Conservation (phyloP, 805 yeast species). For the Teunomyces tritomae region DNA sequence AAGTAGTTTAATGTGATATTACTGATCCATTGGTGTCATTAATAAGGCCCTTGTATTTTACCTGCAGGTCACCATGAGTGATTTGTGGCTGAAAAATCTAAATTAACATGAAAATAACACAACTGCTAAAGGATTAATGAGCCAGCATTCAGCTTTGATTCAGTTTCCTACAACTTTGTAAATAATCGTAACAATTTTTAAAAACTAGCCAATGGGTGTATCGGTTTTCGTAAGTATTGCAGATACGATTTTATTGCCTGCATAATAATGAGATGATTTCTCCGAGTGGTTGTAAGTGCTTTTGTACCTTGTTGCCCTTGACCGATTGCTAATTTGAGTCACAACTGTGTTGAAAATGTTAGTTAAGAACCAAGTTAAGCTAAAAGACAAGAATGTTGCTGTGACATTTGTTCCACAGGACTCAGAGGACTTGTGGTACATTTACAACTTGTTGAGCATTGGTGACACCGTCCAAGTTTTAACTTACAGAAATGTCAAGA, state of each 20-base stretch:
- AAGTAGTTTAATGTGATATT: conserved; percentile 15
- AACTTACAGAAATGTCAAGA: conserved; percentile 64
- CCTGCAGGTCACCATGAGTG: too few species aligned
- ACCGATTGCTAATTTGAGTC: too few species aligned
- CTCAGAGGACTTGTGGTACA: conserved; percentile 85
- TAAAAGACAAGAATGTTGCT: conserved; percentile 60
- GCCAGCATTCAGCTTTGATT: too few species aligned
- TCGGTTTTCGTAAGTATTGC: not conserved
- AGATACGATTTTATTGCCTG: not conserved
- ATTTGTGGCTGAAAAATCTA: too few species aligned
- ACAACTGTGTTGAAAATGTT: conserved; percentile 7
- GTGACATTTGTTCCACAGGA: conserved; percentile 78
- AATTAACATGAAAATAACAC: too few species aligned
- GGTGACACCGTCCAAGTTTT: conserved; percentile 72
- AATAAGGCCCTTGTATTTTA: too few species aligned
- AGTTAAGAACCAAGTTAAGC: conserved; percentile 14
- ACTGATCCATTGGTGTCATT: too few species aligned
- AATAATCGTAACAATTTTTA: not conserved
- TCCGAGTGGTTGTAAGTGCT: not conserved
- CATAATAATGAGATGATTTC: not conserved
- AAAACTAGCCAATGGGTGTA: not conserved
- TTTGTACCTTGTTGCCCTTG: not conserved
- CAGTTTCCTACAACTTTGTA: not conserved
- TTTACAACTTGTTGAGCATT: conserved; percentile 74
- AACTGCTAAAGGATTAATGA: too few species aligned